phyloP scores from a whole-genome alignment of 2,329 filamentous ascomycete species.

The Raffaelea albimanens region DNA sequence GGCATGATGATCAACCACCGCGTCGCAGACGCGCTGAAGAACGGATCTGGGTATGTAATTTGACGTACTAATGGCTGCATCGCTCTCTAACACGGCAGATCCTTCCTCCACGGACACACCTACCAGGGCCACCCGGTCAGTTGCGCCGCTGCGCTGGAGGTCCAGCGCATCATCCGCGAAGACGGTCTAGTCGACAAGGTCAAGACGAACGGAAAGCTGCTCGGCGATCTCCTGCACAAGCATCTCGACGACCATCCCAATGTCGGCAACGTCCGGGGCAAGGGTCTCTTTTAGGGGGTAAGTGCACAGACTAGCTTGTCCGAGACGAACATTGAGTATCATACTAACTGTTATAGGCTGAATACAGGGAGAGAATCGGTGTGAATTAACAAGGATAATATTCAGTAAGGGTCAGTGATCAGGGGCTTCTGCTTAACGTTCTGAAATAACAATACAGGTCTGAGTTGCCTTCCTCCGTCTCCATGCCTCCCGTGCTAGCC shows the following conservation, averaged over 20 bases:
- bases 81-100: slow-evolving; percentile 6
- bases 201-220: slow-evolving; percentile 19
- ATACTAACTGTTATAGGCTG: no score
- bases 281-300: slow-evolving; percentile 35
- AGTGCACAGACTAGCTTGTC: slow-evolving; percentile 19
- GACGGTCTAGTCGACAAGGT: slow-evolving; percentile 27
- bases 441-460: no score
- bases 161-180: slow-evolving; percentile 28
- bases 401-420: no score
- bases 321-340: slow-evolving; percentile 21
- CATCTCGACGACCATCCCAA: slow-evolving; percentile 24
- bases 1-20: slow-evolving; percentile 43
- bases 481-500: no score
- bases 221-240: slow-evolving; percentile 21
- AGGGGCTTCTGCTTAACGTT: no score
- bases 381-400: no score
- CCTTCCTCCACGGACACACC: slow-evolving; percentile 52
- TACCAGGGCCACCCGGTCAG: slow-evolving; percentile 33
- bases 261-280: slow-evolving; percentile 32
- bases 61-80: neutral
- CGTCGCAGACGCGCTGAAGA: slow-evolving; percentile 37
- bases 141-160: slow-evolving; percentile 29
- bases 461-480: no score
- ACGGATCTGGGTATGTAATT: slow-evolving; percentile 19
- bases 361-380: no score